Evolutionary conservation across 2,329 filamentous ascomycete genomes (phyloP).

Genomic region (Xylaria sp.): DNA sequence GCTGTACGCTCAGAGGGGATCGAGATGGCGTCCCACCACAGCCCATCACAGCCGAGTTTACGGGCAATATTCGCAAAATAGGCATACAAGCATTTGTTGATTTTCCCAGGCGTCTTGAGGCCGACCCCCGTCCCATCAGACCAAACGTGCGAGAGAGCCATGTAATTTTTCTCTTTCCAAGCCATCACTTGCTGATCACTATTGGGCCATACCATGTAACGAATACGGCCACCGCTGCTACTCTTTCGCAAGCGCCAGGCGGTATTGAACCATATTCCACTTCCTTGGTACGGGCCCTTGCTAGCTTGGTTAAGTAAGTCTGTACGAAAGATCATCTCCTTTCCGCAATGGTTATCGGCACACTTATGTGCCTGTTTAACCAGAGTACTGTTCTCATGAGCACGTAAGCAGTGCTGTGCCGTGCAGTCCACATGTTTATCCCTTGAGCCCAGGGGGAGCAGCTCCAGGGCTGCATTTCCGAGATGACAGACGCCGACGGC

Average conservation of each 20-base stretch:
- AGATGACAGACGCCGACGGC: neutral
- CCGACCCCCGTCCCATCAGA: constrained; percentile 17
- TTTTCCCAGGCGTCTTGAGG: neutral
- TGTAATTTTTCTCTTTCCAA: constrained; percentile 3
- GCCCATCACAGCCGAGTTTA: neutral
- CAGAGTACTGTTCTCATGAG: constrained; percentile 12
- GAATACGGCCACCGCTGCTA: neutral
- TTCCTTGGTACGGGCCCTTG: neutral
- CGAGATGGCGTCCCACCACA: constrained; percentile 17
- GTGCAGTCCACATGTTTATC: constrained; percentile 10
- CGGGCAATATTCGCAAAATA: neutral
- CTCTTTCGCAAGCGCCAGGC: constrained; percentile 1
- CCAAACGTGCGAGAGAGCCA: constrained; percentile 20
- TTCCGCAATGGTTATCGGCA: neutral
- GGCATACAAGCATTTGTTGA: constrained; percentile 5
- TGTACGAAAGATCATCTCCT: neutral
- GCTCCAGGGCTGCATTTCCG: neutral
- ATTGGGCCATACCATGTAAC: neutral
- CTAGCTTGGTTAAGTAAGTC: neutral
- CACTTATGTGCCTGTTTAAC: constrained; percentile 11
- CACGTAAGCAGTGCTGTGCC: constrained; percentile 8
- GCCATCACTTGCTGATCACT: neutral
- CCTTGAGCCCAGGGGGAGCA: neutral
- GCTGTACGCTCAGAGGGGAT: constrained; percentile 4
- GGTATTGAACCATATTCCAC: neutral